phyloP scores from a whole-genome alignment of 768 basidiomycete genomes.

The Russula foetens region DNA sequence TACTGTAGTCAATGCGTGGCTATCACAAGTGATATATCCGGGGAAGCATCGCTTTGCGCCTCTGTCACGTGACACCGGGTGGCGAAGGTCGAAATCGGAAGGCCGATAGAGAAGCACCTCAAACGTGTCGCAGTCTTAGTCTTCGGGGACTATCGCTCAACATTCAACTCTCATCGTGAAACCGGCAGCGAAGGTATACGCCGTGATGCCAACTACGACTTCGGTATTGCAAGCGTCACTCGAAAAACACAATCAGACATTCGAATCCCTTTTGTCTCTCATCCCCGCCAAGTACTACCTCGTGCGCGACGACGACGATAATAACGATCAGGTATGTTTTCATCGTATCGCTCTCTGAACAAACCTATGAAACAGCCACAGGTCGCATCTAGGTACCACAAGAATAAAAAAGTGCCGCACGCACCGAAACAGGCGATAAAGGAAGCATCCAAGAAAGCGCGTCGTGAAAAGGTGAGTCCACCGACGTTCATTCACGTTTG shows the following conservation, averaged over 20 bases:
- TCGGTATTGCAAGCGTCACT: slow-evolving; percentile 49
- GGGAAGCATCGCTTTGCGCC: too few relatives aligned
- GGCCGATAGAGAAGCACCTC: too few relatives aligned
- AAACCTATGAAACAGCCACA: slow-evolving; percentile 18
- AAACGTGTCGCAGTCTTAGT: too few relatives aligned
- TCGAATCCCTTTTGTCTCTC: slow-evolving; percentile 73
- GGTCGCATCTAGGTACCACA: slow-evolving; percentile 66
- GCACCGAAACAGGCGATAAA: slow-evolving; percentile 81
- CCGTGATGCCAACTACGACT: slow-evolving; percentile 13
- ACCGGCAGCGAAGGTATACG: neutral
- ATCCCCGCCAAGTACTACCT: slow-evolving; percentile 91
- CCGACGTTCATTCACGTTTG: too few relatives aligned
- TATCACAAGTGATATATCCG: too few relatives aligned
- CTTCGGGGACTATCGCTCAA: too few relatives aligned
- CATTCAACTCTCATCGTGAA: neutral
- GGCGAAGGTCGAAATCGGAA: too few relatives aligned
- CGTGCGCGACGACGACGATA: slow-evolving; percentile 54
- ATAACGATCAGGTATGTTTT: slow-evolving; percentile 52
- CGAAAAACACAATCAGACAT: slow-evolving; percentile 78
- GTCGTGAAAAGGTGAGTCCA: slow-evolving; percentile 65
- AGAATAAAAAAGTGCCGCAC: slow-evolving; percentile 74
- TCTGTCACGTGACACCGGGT: neutral
- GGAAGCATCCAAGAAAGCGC: slow-evolving; percentile 83
- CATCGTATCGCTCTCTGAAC: neutral
- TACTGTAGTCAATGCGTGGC: neutral